Evolutionary conservation across 2,329 filamentous ascomycete genomes (phyloP), one percentile per base, ranked within the genome.

Genomic region (Epicoccum nigrum): DNA sequence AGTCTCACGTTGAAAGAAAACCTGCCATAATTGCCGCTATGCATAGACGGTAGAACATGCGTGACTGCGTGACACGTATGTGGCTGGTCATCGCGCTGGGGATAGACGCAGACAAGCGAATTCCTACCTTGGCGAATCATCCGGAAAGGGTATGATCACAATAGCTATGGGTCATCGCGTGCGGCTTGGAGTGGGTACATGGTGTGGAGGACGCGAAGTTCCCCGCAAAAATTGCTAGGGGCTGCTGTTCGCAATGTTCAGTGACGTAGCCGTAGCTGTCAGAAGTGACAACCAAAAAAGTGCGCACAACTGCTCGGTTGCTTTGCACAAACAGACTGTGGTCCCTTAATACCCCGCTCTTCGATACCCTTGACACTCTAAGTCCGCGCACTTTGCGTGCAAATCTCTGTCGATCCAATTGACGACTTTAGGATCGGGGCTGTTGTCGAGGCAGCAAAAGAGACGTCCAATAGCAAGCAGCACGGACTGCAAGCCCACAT

Each of bases 251-350:
- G 48, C 23, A 37, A 41, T 53, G 54, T 51, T 50, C 47, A 40
- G 34, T 62, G 61, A 64, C 53, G 59, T 64, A 16, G 35, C 35
- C 59, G 61, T 54, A 16, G 35, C 35, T 40, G 34, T 33, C 35
- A 39, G 20, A 30, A 13, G 9, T 30, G 28, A 30, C 28, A 30
- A 9, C 23, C 23, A 9, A 25, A 6, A 6, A 7, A 25, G 9
- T 25, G 23, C 23, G 6, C 23, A 9, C 9, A 9, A 25, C 9
- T 25, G 23, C 9, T 6, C 9, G 9, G 9, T 25, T 25, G 23
- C 23, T 7, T 9, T 9, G 23, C n/a, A n/a, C n/a, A 25, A 25
- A 7, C 23, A 1, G 9, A 25, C 23, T 25, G 6, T 25, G 9
- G 9, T 25, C 9, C 9, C 23, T 7, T 25, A 25, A 25, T 9